These are phyloP conservation scores for Neonectria coccinea DNA, from an alignment of 2,329 filamentous ascomycete genomes.

Conservation along the genomic window DNA sequence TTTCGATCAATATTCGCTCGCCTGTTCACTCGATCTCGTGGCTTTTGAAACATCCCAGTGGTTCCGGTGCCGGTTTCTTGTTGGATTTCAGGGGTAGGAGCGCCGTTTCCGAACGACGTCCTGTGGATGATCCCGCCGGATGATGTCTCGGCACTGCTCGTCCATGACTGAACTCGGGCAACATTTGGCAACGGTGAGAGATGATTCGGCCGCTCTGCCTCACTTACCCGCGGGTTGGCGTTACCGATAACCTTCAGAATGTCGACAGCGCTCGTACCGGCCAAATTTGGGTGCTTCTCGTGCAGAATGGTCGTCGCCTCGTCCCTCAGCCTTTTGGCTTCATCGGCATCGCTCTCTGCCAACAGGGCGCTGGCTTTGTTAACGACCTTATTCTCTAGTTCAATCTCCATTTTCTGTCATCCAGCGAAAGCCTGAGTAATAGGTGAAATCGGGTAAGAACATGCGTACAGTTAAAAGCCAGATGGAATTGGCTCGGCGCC, in stretches of 20 bases:
- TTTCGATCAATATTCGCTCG: neutral
- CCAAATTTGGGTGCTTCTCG: neutral
- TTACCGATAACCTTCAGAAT: neutral
- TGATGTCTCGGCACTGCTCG: neutral
- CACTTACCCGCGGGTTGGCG: neutral
- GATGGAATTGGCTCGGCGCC: neutral
- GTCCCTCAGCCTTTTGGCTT: neutral
- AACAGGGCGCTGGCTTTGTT: neutral
- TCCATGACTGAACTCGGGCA: neutral
- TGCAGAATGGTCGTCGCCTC: neutral
- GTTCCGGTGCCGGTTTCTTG: neutral
- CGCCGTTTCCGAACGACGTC: neutral
- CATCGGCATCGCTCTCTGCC: neutral
- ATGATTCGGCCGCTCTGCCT: neutral
- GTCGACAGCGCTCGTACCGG: neutral
- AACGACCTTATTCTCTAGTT: neutral
- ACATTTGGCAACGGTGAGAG: neutral
- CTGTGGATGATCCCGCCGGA: neutral
- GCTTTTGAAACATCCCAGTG: neutral
- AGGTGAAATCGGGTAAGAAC: neutral
- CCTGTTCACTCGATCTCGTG: neutral
- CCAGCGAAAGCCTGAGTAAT: neutral
- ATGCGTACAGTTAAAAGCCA: neutral
- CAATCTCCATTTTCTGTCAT: neutral
- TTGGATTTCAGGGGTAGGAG: neutral